Conservation (phyloP, 768 basidiomycete species). For the Agaricus blazei region DNA sequence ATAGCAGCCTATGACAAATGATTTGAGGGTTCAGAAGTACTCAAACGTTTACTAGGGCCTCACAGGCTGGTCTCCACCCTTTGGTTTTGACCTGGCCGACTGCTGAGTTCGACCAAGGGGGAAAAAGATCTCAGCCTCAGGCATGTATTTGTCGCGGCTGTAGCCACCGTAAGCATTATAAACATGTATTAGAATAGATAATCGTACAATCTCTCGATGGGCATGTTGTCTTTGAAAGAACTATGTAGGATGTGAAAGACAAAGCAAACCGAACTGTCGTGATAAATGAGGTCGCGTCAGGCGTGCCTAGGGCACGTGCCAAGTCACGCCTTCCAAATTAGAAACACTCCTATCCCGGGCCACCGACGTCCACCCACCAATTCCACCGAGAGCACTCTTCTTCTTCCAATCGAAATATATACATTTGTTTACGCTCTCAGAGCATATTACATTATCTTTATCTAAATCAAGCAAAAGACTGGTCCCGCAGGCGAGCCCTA, state of each 20-base stretch:
- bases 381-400: neutral
- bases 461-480: too few species aligned
- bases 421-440: too few species aligned
- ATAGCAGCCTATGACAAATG: slow-evolving; percentile 5
- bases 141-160: slow-evolving; percentile 5
- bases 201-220: slow-evolving; percentile 7
- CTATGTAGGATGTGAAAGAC: neutral
- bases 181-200: neutral
- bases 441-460: too few species aligned
- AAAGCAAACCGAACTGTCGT: neutral
- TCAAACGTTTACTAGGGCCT: neutral
- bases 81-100: neutral
- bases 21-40: neutral
- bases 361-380: too few species aligned
- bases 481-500: neutral
- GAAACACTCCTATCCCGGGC: too few species aligned
- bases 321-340: neutral
- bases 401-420: too few species aligned
- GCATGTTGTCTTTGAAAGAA: neutral
- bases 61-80: neutral
- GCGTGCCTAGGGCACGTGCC: neutral
- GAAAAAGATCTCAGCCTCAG: slow-evolving; percentile 3
- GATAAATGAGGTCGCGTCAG: slow-evolving; percentile 10
- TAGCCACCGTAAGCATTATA: neutral
- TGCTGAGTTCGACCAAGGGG: slow-evolving; percentile 8